Percentiles rank a stretch among this genome's conserved stretches.
Evolutionary conservation across 768 basidiomycete species (phyloP).

Genomic region (Hygrocybe punicea): DNA sequence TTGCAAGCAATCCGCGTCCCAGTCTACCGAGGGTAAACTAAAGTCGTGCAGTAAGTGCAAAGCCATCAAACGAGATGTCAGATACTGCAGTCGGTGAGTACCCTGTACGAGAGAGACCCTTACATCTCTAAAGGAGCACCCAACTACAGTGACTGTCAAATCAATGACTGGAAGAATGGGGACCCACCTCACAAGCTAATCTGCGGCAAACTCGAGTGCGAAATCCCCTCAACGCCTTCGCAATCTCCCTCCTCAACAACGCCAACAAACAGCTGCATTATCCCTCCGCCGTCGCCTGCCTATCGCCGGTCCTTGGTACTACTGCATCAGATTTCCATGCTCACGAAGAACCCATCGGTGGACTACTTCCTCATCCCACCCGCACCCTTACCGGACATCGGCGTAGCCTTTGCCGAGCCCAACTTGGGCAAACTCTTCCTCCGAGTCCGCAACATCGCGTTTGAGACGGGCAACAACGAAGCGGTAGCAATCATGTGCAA

Average conservation of each 20-base stretch:
- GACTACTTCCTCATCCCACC: background rate
- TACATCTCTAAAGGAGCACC: background rate
- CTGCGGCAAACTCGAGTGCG: constrained; percentile 13
- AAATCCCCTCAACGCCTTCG: background rate
- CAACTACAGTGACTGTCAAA: constrained; percentile 19
- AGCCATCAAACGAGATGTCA: background rate
- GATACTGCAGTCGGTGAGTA: constrained; percentile 10
- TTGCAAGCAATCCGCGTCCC: constrained; percentile 4
- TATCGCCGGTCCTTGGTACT: background rate
- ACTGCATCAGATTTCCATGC: background rate
- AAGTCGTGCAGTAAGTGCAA: constrained; percentile 6
- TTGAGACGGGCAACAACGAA: background rate
- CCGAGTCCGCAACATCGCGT: background rate
- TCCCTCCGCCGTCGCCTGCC: too few species aligned
- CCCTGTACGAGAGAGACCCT: background rate
- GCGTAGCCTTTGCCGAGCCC: background rate
- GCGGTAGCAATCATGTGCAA: background rate
- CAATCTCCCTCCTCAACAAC: background rate
- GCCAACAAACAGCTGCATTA: too few species aligned
- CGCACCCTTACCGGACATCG: background rate
- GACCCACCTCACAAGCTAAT: constrained; percentile 14
- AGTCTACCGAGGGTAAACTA: background rate
- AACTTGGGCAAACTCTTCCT: background rate
- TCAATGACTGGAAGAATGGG: constrained; percentile 21
- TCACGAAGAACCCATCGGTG: background rate